These are phyloP conservation scores for Claviceps fusiformis DNA, from an alignment of 2,329 filamentous ascomycete genomes.

Conservation along the genomic window DNA sequence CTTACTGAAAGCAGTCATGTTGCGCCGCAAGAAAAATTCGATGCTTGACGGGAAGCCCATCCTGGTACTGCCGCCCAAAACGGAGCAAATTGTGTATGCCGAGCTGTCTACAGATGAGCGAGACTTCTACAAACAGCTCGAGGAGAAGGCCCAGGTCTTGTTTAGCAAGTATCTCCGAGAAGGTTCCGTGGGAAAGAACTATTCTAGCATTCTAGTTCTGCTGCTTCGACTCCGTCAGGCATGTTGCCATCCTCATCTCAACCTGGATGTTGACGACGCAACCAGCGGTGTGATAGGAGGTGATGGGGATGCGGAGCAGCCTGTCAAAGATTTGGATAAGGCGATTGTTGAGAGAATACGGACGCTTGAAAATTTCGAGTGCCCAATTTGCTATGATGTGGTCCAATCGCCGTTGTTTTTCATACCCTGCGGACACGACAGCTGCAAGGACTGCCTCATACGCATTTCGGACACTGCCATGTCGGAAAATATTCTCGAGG, in stretches of 20 bases:
- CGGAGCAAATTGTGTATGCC: conserved; percentile 63
- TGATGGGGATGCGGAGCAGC: conserved; percentile 37
- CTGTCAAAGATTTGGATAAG: conserved; percentile 46
- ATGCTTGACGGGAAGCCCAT: conserved; percentile 70
- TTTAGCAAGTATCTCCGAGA: conserved; percentile 67
- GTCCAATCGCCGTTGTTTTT: conserved; percentile 64
- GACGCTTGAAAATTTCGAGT: conserved; percentile 50
- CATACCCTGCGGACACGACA: conserved; percentile 70
- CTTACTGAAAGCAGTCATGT: conserved; percentile 65
- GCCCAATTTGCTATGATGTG: conserved; percentile 69
- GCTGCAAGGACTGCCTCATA: conserved; percentile 64
- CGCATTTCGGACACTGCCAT: conserved; percentile 49
- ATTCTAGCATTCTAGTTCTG: conserved; percentile 68
- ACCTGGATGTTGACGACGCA: conserved; percentile 22
- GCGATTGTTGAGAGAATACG: conserved; percentile 56
- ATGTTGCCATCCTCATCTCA: conserved; percentile 25
- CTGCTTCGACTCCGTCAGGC: conserved; percentile 73
- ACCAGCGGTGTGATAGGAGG: conserved; percentile 18
- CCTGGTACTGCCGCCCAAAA: conserved; percentile 60
- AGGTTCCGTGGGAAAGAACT: conserved; percentile 53
- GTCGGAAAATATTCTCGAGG: conserved; percentile 40
- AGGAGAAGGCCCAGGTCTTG: conserved; percentile 50
- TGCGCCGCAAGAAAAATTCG: conserved; percentile 71
- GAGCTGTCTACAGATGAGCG: conserved; percentile 59
- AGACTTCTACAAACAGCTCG: conserved; percentile 65